A percentile compares a stretch with the other conserved stretches of the same genome.
These are phyloP conservation scores for Leptographium flavum DNA, from an alignment of 2,329 filamentous ascomycete genomes.

Conservation along the genomic window DNA sequence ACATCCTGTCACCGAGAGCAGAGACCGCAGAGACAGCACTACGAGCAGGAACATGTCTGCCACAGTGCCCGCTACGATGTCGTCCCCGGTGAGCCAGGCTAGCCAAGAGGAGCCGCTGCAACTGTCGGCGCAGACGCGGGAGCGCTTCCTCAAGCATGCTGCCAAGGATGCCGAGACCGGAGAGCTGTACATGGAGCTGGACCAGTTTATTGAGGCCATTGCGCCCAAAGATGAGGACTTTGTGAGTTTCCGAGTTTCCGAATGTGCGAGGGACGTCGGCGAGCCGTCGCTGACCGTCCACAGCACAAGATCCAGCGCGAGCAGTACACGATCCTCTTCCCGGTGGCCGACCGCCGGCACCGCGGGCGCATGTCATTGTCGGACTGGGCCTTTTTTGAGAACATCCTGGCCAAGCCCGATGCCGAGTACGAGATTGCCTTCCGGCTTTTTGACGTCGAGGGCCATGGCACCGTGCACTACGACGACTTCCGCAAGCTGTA, in stretches of 20 bases:
- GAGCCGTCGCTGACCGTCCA: background rate
- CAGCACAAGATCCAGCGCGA: constrained; percentile 97
- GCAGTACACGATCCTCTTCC: constrained; percentile 88
- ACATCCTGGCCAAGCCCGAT: constrained; percentile 83
- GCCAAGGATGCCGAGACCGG: constrained; percentile 59
- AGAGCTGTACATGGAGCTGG: constrained; percentile 64
- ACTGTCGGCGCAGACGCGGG: constrained; percentile 60
- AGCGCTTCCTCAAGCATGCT: constrained; percentile 64
- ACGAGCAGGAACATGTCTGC: constrained; percentile 21
- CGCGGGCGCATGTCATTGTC: constrained; percentile 60
- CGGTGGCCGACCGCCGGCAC: constrained; percentile 68
- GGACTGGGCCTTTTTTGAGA: constrained; percentile 91
- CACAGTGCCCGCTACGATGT: constrained; percentile 37
- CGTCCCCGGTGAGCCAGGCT: constrained; percentile 67
- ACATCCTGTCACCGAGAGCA: no score
- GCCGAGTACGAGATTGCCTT: constrained; percentile 99
- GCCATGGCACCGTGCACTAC: constrained; percentile 75
- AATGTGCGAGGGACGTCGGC: no score
- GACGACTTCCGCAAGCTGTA: constrained; percentile 77
- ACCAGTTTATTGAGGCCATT: constrained; percentile 85
- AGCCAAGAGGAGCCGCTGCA: constrained; percentile 43
- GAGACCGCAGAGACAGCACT: no score
- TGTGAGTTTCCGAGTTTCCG: constrained; percentile 40
- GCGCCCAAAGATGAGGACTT: constrained; percentile 81
- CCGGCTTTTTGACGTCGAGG: constrained; percentile 80